Base-by-base conservation (phyloP, 2,329 filamentous ascomycete species). In the Paraphoma sp. region DNA sequence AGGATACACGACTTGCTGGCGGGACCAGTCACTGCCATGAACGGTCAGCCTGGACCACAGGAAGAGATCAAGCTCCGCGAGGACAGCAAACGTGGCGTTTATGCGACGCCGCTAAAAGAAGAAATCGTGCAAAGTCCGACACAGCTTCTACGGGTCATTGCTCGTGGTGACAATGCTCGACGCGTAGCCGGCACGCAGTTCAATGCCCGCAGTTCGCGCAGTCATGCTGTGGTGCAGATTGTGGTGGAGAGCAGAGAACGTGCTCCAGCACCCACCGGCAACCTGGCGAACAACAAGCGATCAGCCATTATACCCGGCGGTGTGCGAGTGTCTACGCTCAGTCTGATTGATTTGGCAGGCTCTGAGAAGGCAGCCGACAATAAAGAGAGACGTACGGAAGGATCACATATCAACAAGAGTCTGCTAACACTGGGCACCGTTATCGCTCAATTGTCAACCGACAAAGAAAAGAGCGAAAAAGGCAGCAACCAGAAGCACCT, bases 111-210 rank as follows among this genome's bases (percentile, higher is more conserved):
- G 1, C 79, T 99, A 58, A 98, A 97, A 76, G 95, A 99, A 78
- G 95, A 99, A 75, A 99, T 99, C 67, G 95, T 99, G 30, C 95
- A 99, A 78, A 97, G 93, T 67, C 95, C 95, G 1, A 98, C 95
- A 0, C 95, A 99, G 75, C 84, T 99, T 29, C 81, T 99, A 43
- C 87, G 95, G 65, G 95, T 99, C 28, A 99, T 99, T 75, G 93
- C 95, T 38, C 87, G 94, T 53, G 95, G 95, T 70, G 95, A 99
- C 74, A 88, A 96, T 73, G 92, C 93, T 23, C 86, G 95, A 69
- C 85, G 93, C 68, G 96, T 93, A 1, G 92, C 92, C 55, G 97
- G 93, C 75, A 99, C 95, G 0, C 95, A 99, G 71, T 99, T 96
- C 84, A 99, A 99, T 73, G 87, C 93, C 17, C 88, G 94, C 67